Evolutionary conservation across 2,329 filamentous ascomycete species (phyloP).

Genomic region (Talaromyces sp.): DNA sequence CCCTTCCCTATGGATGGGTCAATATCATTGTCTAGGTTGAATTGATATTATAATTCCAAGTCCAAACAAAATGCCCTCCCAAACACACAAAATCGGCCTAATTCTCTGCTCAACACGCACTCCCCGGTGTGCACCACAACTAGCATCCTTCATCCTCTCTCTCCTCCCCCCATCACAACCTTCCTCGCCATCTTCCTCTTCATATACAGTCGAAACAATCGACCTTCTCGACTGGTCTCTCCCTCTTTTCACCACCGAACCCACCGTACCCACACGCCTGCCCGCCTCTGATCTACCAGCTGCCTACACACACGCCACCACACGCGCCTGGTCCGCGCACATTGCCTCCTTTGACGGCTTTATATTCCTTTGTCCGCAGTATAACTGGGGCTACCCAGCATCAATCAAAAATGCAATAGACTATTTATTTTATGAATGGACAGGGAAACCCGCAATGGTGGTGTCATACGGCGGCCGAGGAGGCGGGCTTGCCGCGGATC

Average conservation of each 20-base stretch:
- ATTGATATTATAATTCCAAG: background rate
- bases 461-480: slow-evolving; percentile 46
- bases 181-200: background rate
- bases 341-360: slow-evolving; percentile 18
- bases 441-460: slow-evolving; percentile 45
- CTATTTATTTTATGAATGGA: slow-evolving; percentile 52
- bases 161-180: background rate
- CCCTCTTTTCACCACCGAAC: background rate
- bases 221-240: background rate
- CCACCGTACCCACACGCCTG: background rate
- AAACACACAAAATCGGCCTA: background rate
- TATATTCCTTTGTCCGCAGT: slow-evolving; percentile 34
- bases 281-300: background rate
- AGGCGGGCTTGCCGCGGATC: slow-evolving; percentile 11
- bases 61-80: background rate
- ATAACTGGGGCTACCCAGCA: slow-evolving; percentile 48
- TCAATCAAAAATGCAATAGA: slow-evolving; percentile 55
- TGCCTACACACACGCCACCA: slow-evolving; percentile 5
- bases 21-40: background rate
- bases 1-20: too few species aligned
- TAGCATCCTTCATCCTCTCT: background rate
- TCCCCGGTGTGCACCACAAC: background rate
- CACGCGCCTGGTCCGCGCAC: slow-evolving; percentile 1
- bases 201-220: background rate
- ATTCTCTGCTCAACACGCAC: background rate